Evolutionary conservation across 768 basidiomycete genomes (phyloP).

Genomic region (Tricholoma sp.): DNA sequence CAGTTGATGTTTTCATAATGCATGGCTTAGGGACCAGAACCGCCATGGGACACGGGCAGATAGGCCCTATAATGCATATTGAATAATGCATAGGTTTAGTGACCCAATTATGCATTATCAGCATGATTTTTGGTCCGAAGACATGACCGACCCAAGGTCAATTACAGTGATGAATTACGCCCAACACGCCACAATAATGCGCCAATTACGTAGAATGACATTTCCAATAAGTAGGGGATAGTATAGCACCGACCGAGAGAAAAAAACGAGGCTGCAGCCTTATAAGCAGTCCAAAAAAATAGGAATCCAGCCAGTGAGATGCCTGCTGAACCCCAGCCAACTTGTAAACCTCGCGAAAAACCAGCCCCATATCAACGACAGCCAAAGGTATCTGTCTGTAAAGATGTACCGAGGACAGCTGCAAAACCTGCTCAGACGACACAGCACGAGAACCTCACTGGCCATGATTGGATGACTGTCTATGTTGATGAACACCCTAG

Average conservation of each 20-base stretch:
- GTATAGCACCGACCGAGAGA: not conserved
- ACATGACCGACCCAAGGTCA: too few relatives aligned
- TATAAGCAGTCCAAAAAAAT: not conserved
- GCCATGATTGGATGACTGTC: conserved; percentile 1
- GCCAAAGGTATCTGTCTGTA: not conserved
- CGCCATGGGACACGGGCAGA: too few relatives aligned
- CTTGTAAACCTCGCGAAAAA: not conserved
- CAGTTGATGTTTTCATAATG: too few relatives aligned
- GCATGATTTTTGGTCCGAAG: too few relatives aligned
- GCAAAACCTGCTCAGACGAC: not conserved
- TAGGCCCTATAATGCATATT: too few relatives aligned
- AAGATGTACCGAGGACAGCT: not conserved
- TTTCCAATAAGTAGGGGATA: not conserved
- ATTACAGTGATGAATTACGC: not conserved
- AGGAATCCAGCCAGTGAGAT: too few relatives aligned
- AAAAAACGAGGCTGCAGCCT: not conserved
- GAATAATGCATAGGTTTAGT: too few relatives aligned
- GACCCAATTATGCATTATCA: too few relatives aligned
- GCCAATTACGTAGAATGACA: not conserved
- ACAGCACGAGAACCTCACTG: not conserved
- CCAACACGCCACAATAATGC: not conserved
- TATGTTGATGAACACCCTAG: conserved; percentile 1
- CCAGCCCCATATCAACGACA: not conserved
- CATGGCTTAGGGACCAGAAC: too few relatives aligned
- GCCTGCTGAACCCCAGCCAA: not conserved